These are phyloP conservation scores for Jatropha curcas DNA, from an alignment of 345 rosid species.

Conservation along the genomic window DNA sequence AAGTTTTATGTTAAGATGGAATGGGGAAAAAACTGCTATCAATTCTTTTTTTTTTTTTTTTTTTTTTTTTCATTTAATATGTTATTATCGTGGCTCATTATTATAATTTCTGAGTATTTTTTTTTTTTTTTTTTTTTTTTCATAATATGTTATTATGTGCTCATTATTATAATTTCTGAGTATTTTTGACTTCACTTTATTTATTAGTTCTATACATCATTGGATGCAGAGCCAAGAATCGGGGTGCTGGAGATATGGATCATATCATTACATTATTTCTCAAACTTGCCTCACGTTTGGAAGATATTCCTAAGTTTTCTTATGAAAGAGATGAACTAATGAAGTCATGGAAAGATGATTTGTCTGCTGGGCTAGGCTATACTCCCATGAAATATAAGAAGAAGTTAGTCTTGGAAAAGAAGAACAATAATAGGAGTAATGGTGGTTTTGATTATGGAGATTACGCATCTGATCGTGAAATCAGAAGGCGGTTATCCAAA, in stretches of 20 bases:
- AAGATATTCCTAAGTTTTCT: constrained; percentile 70
- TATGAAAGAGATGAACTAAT: constrained; percentile 77
- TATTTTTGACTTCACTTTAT: constrained; percentile 7
- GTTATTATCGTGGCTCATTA: not conserved
- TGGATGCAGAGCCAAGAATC: constrained; percentile 69
- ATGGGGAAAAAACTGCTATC: not conserved
- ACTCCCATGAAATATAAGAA: constrained; percentile 64
- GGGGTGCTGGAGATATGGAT: constrained; percentile 80
- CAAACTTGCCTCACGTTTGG: constrained; percentile 89
- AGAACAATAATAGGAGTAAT: constrained; percentile 67
- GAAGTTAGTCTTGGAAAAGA: constrained; percentile 61
- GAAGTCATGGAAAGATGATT: constrained; percentile 83
- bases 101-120: no score
- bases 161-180: no score
- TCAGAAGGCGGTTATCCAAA: constrained; percentile 76
- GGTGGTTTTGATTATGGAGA: constrained; percentile 65
- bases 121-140: not conserved
- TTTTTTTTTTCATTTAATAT: not conserved
- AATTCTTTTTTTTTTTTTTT: no score
- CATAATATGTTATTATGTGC: not conserved
- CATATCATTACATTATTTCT: constrained; percentile 67
- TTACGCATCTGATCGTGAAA: constrained; percentile 89
- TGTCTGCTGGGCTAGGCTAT: constrained; percentile 44
- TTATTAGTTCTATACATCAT: constrained; percentile 8
- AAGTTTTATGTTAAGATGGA: not conserved